Evolutionary conservation across 257 asterid genomes (phyloP), one percentile per base, ranked within the genome.

Genomic region (Anisodus acutangulus): DNA sequence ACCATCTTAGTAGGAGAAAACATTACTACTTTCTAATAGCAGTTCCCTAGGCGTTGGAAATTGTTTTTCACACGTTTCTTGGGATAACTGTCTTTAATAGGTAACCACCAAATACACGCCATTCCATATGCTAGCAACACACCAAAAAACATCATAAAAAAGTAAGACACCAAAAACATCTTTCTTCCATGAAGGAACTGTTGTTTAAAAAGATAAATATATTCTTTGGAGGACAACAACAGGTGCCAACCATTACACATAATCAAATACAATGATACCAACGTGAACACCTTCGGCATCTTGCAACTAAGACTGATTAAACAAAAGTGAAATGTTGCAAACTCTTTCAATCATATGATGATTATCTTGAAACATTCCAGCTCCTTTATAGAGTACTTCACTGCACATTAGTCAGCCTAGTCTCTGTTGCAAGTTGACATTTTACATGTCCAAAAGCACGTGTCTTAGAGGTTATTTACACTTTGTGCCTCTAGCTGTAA

Each of bases 391-490:
- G 55, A 16, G 35, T 70, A 41, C 79, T 17, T 43, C 37, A 17
- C 55, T 43, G 79, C 79, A 43, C 26, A 17, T 43, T 45, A 49
- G 43, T 43, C 80, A 10, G 41, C n/a, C n/a, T n/a, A 72, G 37
- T 47, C 80, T 72, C 31, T 47, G 51, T 37, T 47, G 80, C 60
- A 72, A 19, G 59, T 31, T 19, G n/a, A 26, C 43, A 72, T 47
- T 72, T 72, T 72, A 72, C 41, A n/a, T n/a, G 80, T 72, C 80
- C 80, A 19, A 72, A n/a, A 72, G 19, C n/a, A 19, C 59, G 16
- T 4, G 37, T 72, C 80, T 72, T 71, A 47, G 58, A 47, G 59
- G 59, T 72, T 47, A 72, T 47, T 19, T 72, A 71, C 22, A 43
- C 79, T 17, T 47, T 47, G 80, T 47, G 59, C 41, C 59, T 72